Base-by-base conservation (phyloP, 768 basidiomycete genomes). In the Ramaria rubella region DNA sequence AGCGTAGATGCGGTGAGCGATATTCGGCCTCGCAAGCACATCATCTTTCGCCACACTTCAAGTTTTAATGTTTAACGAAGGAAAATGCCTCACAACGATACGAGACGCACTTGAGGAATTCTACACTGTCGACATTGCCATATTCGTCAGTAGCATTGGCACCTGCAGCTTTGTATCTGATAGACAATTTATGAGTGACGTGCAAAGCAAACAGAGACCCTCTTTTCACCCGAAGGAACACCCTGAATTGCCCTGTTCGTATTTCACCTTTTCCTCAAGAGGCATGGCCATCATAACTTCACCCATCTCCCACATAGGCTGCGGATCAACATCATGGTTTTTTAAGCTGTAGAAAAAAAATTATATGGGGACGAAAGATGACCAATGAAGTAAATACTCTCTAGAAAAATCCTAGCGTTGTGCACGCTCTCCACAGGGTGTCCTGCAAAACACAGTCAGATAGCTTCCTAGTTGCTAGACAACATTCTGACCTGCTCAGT, bases 81-180 rank as follows among this genome's bases (percentile, higher is more conserved):
- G n/a, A n/a, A n/a, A 38, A 38, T 38, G 46, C n/a, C n/a, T n/a
- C n/a, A n/a, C n/a, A n/a, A n/a, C n/a, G n/a, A n/a, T n/a, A n/a
- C n/a, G 21, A 33, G 5, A 30, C 34, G 19, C 30, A 51, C 5
- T 38, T 86, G 57, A 87, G 72, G 66, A 85, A 86, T 63, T 87
- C 83, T 3, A 76, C 73, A 0, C 74, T 75, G 63, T 87, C 85
- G 17, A 66, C 61, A 46, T 75, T 74, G 38, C 85, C 86, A 11
- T 71, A 72, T 21, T 80, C 77, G 62, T 87, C 83, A 4, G 81
- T 78, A 1, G 81, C 82, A 58, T 79, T 83, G 0, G 79, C 79
- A 1, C 85, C 86, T 0, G 74, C 71, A 11, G 79, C 81, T 70
- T 87, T 85, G 65, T 86, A 86, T 19, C 70, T 75, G 60, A 49